phyloP scores from a whole-genome alignment of 306 rosid genomes.

The Alnus rubra region DNA sequence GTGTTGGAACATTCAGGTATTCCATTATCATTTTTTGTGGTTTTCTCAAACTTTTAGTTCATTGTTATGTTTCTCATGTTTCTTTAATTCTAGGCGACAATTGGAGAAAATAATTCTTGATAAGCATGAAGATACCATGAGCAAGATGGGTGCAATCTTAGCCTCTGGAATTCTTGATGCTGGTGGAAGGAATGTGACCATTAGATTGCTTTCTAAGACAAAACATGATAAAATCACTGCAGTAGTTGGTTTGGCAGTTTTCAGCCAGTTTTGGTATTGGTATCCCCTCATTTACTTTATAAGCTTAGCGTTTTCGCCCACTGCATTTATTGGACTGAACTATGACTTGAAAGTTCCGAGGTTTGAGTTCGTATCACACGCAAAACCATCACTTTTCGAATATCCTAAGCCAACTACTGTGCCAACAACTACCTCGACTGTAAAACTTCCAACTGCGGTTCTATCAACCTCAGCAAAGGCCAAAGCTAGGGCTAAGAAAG shows the following conservation, averaged over 20 bases:
- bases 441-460: conserved; percentile 96
- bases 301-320: conserved; percentile 90
- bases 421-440: conserved; percentile 77
- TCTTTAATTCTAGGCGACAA: conserved; percentile 64
- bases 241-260: conserved; percentile 98
- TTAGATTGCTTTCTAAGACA: conserved; percentile 84
- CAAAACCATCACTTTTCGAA: conserved; percentile 91
- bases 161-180: conserved; percentile 99
- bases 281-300: conserved; percentile 94
- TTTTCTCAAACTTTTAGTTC: not conserved
- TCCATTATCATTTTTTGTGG: conserved; percentile 7
- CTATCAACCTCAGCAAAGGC: conserved; percentile 96
- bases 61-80: conserved; percentile 14
- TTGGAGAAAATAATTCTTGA: conserved; percentile 94
- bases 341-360: conserved; percentile 85
- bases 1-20: conserved; percentile 94
- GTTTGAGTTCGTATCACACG: conserved; percentile 89
- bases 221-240: conserved; percentile 96
- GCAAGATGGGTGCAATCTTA: conserved; percentile 99
- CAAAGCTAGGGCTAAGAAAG: conserved; percentile 97
- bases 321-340: conserved; percentile 89
- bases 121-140: conserved; percentile 99
- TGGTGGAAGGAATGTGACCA: conserved; percentile 97
- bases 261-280: conserved; percentile 99
- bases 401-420: conserved; percentile 90